Conservation (phyloP, 768 basidiomycete genomes). For the Rhizopogon vinicolor region DNA sequence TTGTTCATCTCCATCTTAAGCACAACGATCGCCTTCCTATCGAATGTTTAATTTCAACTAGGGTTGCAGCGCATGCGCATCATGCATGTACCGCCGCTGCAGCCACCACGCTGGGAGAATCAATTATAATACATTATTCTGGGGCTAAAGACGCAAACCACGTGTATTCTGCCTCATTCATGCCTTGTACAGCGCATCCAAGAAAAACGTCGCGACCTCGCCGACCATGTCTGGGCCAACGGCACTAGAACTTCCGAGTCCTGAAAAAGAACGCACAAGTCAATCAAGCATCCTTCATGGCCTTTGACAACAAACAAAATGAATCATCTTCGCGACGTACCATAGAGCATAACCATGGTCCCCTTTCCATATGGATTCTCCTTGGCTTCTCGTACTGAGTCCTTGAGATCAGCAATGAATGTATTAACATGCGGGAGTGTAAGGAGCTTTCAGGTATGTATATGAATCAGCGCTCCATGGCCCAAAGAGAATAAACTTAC, state of each 20-base stretch:
- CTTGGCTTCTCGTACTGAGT: constrained; percentile 70
- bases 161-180: constrained; percentile 34
- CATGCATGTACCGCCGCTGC: not conserved
- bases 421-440: constrained; percentile 74
- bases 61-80: not conserved
- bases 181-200: constrained; percentile 81
- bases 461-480: not conserved
- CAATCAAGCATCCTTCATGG: not conserved
- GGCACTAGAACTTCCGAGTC: constrained; percentile 77
- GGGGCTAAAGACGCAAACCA: not conserved
- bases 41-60: no score
- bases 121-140: not conserved
- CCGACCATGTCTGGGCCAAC: constrained; percentile 80
- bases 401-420: constrained; percentile 82
- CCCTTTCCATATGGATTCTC: constrained; percentile 61
- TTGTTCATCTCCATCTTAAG: no score
- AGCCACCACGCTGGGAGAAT: not conserved
- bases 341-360: constrained; percentile 88
- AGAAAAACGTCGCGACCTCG: constrained; percentile 70
- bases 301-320: not conserved
- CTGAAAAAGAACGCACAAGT: constrained; percentile 29
- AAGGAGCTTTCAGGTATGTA: constrained; percentile 47
- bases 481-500: constrained; percentile 39
- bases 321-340: constrained; percentile 37
- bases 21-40: no score